Conservation (phyloP, 768 basidiomycete genomes). For the Serendipita sp. region DNA sequence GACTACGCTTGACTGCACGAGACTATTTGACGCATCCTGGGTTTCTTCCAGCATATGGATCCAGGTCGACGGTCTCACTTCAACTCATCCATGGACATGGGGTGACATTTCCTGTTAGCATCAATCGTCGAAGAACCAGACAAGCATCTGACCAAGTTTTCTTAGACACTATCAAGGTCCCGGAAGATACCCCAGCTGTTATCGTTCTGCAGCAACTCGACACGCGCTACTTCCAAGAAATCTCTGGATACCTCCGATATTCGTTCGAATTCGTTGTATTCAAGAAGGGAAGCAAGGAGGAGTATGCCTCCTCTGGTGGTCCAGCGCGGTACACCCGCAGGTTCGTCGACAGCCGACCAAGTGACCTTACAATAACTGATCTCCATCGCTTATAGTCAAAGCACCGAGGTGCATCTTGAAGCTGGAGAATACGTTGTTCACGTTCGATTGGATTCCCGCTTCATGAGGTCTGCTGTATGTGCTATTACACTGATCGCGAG, state of each 20-base stretch:
- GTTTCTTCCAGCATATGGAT: slow-evolving; percentile 34
- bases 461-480: background rate
- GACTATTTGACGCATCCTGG: slow-evolving; percentile 34
- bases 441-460: slow-evolving; percentile 10
- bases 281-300: slow-evolving; percentile 27
- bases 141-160: background rate
- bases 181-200: slow-evolving; percentile 25
- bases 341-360: too few relatives aligned
- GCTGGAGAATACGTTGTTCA: slow-evolving; percentile 21
- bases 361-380: too few relatives aligned
- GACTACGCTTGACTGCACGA: slow-evolving; percentile 27
- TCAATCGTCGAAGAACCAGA: background rate
- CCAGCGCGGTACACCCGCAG: slow-evolving; percentile 13
- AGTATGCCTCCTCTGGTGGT: slow-evolving; percentile 12
- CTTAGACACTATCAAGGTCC: slow-evolving; percentile 31
- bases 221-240: slow-evolving; percentile 31
- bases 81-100: slow-evolving; percentile 3
- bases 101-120: slow-evolving; percentile 33
- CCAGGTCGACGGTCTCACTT: slow-evolving; percentile 19
- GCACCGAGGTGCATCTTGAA: slow-evolving; percentile 14
- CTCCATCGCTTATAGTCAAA: slow-evolving; percentile 10
- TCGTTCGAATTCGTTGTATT: slow-evolving; percentile 34
- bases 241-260: slow-evolving; percentile 29
- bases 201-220: slow-evolving; percentile 39
- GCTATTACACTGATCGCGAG: background rate